Conservation (phyloP, 129 eudicot species). For the Solidago caesia region DNA sequence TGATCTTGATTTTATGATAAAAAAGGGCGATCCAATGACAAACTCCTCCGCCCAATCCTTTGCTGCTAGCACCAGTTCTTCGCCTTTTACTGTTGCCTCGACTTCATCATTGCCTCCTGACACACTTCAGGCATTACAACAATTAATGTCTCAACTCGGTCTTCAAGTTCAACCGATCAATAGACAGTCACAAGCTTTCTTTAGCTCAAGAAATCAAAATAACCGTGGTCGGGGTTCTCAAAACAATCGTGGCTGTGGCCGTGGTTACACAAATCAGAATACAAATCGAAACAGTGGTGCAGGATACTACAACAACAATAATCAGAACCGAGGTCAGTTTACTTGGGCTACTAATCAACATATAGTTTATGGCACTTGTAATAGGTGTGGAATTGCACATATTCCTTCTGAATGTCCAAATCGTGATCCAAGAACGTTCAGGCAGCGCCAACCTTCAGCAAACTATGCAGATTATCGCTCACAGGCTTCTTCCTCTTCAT, state of each 20-base stretch:
- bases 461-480: not conserved
- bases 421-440: not conserved
- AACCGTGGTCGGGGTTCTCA: not conserved
- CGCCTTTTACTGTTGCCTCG: too few species aligned
- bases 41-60: not conserved
- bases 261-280: too few species aligned
- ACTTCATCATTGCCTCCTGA: not conserved
- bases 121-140: not conserved
- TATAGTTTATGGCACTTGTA: not conserved
- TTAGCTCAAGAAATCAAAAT: too few species aligned
- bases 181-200: not conserved
- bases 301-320: too few species aligned
- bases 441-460: not conserved
- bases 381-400: not conserved
- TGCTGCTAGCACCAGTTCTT: not conserved
- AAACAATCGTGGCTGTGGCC: not conserved
- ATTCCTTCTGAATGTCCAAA: not conserved
- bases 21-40: too few species aligned
- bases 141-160: not conserved
- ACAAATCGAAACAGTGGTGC: too few species aligned
- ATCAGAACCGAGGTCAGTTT: not conserved
- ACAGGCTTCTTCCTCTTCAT: not conserved
- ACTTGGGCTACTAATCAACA: conserved; percentile 9
- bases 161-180: not conserved
- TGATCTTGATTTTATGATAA: not conserved